These are phyloP conservation scores for Arthromyces matolae DNA, from an alignment of 768 basidiomycete species.

Conservation along the genomic window DNA sequence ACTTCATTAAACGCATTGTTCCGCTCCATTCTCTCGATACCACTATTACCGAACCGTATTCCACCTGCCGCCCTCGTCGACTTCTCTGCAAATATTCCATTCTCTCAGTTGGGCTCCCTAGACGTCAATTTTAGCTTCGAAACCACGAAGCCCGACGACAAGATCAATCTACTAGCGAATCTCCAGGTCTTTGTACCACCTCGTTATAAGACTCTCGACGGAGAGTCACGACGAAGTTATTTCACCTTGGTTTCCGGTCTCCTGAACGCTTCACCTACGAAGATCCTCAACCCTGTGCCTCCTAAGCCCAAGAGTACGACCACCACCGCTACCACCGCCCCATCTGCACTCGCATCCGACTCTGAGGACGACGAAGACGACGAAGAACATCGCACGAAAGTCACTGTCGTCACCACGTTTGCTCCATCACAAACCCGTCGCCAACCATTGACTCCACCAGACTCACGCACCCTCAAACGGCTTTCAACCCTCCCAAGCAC, in stretches of 20 bases:
- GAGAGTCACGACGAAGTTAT: slow-evolving; percentile 46
- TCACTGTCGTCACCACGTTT: slow-evolving; percentile 34
- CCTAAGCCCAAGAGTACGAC: background rate
- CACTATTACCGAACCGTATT: slow-evolving; percentile 74
- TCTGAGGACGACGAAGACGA: slow-evolving; percentile 41
- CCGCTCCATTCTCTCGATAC: slow-evolving; percentile 61
- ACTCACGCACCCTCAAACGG: slow-evolving; percentile 59
- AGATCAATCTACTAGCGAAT: slow-evolving; percentile 70
- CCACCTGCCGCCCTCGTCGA: slow-evolving; percentile 58
- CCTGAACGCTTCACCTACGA: slow-evolving; percentile 49
- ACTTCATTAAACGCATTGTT: slow-evolving; percentile 40
- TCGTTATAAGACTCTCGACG: slow-evolving; percentile 49
- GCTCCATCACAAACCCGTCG: slow-evolving; percentile 18
- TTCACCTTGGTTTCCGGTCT: slow-evolving; percentile 49
- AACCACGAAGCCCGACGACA: slow-evolving; percentile 26
- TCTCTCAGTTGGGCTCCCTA: slow-evolving; percentile 31
- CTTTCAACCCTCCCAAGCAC: slow-evolving; percentile 53
- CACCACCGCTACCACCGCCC: no score
- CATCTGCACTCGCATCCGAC: slow-evolving; percentile 23
- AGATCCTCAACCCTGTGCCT: slow-evolving; percentile 45
- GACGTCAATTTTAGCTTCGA: slow-evolving; percentile 23
- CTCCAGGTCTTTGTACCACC: slow-evolving; percentile 61
- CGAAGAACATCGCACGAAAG: slow-evolving; percentile 27
- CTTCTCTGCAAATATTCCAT: slow-evolving; percentile 64
- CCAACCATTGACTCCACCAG: slow-evolving; percentile 49